These are phyloP conservation scores for Protomyces gravidus DNA, from an alignment of 1,139 yeast genomes.

Conservation along the genomic window DNA sequence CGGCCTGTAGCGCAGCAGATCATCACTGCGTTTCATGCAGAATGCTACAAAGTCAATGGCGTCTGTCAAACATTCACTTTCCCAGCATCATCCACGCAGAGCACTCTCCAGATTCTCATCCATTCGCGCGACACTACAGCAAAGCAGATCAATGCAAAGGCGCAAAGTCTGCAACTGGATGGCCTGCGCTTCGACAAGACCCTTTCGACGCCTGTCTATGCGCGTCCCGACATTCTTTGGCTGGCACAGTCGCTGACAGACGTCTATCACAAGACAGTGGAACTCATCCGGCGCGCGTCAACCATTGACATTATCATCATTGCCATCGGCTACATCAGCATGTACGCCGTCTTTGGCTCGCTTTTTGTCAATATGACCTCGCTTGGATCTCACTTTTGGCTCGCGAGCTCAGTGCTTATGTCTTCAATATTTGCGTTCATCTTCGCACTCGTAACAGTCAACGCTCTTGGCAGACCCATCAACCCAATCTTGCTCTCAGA, in stretches of 20 bases:
- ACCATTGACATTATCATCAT: slow-evolving; percentile 79
- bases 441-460: slow-evolving; percentile 69
- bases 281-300: slow-evolving; percentile 58
- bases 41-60: slow-evolving; percentile 6
- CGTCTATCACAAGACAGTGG: slow-evolving; percentile 25
- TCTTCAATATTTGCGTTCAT: slow-evolving; percentile 84
- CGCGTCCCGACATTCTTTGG: slow-evolving; percentile 25
- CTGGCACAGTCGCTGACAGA: slow-evolving; percentile 21
- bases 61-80: slow-evolving; percentile 11
- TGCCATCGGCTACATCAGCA: slow-evolving; percentile 77
- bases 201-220: slow-evolving; percentile 6
- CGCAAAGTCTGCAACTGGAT: slow-evolving; percentile 5
- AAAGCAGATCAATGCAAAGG: neutral
- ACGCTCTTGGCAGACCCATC: slow-evolving; percentile 47
- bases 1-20: neutral
- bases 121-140: neutral
- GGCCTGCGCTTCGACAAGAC: slow-evolving; percentile 17
- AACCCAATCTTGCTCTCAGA: slow-evolving; percentile 76
- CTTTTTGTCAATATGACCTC: slow-evolving; percentile 74
- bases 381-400: slow-evolving; percentile 84
- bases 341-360: slow-evolving; percentile 79
- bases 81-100: slow-evolving; percentile 21
- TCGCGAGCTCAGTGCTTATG: slow-evolving; percentile 73
- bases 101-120: slow-evolving; percentile 12
- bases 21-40: slow-evolving; percentile 1